A percentile compares a stretch with the other conserved stretches of the same genome.
Evolutionary conservation across 106 monocot genomes (phyloP).

Genomic region (Acorus gramineus): DNA sequence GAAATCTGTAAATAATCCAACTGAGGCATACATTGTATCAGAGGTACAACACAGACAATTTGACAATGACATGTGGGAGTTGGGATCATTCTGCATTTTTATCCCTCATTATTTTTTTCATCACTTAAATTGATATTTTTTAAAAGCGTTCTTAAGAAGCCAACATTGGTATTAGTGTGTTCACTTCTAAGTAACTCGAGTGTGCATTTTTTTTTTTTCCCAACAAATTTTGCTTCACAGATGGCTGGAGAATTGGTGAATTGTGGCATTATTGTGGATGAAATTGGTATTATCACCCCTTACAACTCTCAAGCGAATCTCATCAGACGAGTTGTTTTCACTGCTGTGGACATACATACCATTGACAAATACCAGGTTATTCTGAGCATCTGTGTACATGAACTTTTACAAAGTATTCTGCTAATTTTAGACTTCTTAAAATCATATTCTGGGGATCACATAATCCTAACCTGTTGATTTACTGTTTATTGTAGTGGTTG

Average conservation of each 20-base stretch:
- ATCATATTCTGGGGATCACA: too few species aligned
- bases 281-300: conserved; percentile 83
- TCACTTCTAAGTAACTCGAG: too few species aligned
- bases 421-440: too few species aligned
- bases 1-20: conserved; percentile 57
- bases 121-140: too few species aligned
- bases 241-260: conserved; percentile 42
- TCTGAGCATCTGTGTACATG: too few species aligned
- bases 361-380: conserved; percentile 95
- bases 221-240: conserved; percentile 20
- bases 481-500: too few species aligned
- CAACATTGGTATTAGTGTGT: too few species aligned
- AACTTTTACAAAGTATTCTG: too few species aligned
- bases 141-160: too few species aligned
- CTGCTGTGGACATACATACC: conserved; percentile 78
- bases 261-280: conserved; percentile 44
- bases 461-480: too few species aligned
- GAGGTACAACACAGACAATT: conserved; percentile 29
- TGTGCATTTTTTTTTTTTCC: conserved; percentile 1
- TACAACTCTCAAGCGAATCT: conserved; percentile 89
- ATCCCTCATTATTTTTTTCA: background rate
- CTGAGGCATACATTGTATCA: conserved; percentile 64
- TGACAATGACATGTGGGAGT: too few species aligned
- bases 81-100: background rate
- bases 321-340: conserved; percentile 29